Evolutionary conservation across 2,329 filamentous ascomycete species (phyloP), one percentile per base, ranked within the genome.

Genomic region (Claviceps sp.): DNA sequence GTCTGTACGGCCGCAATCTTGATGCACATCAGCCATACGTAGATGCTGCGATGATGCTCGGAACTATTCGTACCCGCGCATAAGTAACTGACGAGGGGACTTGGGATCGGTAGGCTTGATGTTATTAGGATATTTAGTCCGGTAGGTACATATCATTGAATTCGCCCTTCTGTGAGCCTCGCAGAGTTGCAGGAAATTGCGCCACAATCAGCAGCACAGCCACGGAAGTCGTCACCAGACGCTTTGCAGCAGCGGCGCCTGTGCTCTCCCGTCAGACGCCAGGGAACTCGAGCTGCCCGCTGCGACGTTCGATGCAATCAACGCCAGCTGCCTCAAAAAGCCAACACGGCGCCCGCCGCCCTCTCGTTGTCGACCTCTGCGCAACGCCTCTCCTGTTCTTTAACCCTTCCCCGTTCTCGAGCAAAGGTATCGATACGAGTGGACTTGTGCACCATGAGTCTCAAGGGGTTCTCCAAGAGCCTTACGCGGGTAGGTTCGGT

Each of bases 391-490:
- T 24, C 26, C 20, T 52, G 30, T 9, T 40, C 20, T 8, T 30
- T n/a, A n/a, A 4, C 36, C 16, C 8, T 24, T 30, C 9, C n/a
- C n/a, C 41, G 2, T 24, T 18, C 38, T 30, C 16, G 48, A 48
- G 16, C 45, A 37, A 9, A 38, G 22, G 18, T 41, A 47, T 48
- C 47, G 13, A 5, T 13, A 24, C 22, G 18, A 11, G 30, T 34
- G 30, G 30, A 34, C 30, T 26, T 40, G 48, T 37, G 18, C 64
- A 64, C 51, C 65, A 97, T 98, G 93, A 96, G 90, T 80, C 90
- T 95, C 78, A 94, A 93, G 72, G 93, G 93, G 63, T 88, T 98
- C 64, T 83, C 86, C 68, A 97, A 96, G 77, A 85, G 85, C 74
- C 75, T 95, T 65, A 80, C 81, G 57, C 82, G 93, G 72, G 91